phyloP scores from a whole-genome alignment of 2,329 filamentous ascomycete species.

The Bipolaris cookei region DNA sequence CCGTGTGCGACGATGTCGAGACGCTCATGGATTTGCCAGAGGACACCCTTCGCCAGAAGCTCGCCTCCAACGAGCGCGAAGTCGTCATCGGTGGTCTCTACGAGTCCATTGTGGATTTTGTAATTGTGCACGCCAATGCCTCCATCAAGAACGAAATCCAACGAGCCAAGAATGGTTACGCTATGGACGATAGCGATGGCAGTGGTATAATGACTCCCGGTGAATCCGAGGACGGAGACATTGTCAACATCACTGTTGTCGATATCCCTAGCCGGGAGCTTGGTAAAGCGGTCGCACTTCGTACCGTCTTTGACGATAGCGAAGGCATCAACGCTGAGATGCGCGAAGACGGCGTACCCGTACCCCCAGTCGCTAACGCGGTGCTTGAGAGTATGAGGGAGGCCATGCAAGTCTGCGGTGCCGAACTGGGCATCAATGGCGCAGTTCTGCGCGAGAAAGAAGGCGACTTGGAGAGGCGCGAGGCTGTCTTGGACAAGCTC shows the following conservation, averaged over 20 bases:
- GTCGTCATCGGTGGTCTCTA: conserved; percentile 86
- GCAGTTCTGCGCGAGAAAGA: conserved; percentile 74
- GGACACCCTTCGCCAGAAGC: conserved; percentile 77
- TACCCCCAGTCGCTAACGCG: conserved; percentile 75
- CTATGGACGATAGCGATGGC: conserved; percentile 66
- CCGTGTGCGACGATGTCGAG: conserved; percentile 88
- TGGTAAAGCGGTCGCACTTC: conserved; percentile 86
- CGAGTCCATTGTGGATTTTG: conserved; percentile 93
- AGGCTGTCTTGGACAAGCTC: conserved; percentile 84
- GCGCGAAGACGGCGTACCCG: conserved; percentile 90
- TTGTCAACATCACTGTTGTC: conserved; percentile 85
- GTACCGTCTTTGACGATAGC: conserved; percentile 90
- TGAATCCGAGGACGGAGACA: conserved; percentile 75
- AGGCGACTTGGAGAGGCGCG: conserved; percentile 78
- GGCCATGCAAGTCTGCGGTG: conserved; percentile 76
- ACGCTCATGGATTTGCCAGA: conserved; percentile 86
- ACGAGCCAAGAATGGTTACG: conserved; percentile 68
- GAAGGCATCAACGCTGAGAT: conserved; percentile 95
- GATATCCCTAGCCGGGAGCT: conserved; percentile 82
- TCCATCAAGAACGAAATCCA: conserved; percentile 79
- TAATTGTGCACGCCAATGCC: conserved; percentile 85
- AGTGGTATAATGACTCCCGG: conserved; percentile 66
- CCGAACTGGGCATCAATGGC: conserved; percentile 77
- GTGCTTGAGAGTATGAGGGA: conserved; percentile 86
- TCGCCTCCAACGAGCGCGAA: conserved; percentile 82